These are phyloP conservation scores for Cladophialophora exuberans DNA, from an alignment of 2,329 filamentous ascomycete species.

Conservation along the genomic window DNA sequence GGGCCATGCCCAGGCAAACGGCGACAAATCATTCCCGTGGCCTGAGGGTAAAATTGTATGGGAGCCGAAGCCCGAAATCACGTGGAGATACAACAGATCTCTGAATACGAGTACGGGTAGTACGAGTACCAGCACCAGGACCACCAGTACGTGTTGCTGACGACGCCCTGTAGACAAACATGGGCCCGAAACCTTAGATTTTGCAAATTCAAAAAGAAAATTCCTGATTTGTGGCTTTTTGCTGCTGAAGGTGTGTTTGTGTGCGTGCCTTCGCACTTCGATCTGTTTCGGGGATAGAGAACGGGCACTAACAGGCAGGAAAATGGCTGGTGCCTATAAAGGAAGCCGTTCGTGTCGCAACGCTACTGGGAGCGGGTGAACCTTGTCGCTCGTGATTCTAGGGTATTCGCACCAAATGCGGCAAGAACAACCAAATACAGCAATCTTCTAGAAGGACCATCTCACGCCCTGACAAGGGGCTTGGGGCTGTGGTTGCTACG, in stretches of 20 bases:
- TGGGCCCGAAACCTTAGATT: no score
- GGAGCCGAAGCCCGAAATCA: no score
- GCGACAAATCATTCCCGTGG: no score
- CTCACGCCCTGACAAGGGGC: neutral
- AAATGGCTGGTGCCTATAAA: slow-evolving; percentile 1
- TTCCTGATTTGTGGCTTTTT: neutral
- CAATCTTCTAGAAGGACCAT: slow-evolving; percentile 18
- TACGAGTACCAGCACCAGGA: no score
- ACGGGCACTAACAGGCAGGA: neutral
- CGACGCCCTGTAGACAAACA: no score
- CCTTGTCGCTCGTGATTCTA: neutral
- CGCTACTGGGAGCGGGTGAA: no score
- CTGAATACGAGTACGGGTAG: no score
- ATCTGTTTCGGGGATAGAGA: neutral
- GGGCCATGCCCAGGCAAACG: no score
- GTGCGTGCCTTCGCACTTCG: neutral
- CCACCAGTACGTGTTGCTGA: no score
- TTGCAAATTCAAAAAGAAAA: neutral
- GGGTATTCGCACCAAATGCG: no score
- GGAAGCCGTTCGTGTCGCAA: slow-evolving; percentile 1
- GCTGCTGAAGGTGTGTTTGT: neutral
- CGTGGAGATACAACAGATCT: no score
- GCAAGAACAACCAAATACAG: slow-evolving; percentile 17
- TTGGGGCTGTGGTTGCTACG: neutral
- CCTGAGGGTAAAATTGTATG: no score